phyloP scores from a whole-genome alignment of 768 basidiomycete genomes.

The Suillus subluteus region DNA sequence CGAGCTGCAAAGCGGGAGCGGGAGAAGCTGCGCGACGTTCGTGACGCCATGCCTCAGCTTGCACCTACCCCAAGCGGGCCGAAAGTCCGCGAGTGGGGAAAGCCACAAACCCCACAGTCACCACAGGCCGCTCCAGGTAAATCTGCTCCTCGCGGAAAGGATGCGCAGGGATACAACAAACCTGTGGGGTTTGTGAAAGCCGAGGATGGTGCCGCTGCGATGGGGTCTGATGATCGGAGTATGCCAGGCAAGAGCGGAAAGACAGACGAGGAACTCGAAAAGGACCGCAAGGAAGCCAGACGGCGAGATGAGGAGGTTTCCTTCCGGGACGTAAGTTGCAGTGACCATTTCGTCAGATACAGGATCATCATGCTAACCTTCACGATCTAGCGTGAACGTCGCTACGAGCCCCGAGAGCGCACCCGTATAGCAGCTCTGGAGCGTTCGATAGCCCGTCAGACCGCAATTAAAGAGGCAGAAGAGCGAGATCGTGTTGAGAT shows the following conservation, averaged over 20 bases:
- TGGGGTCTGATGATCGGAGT: constrained; percentile 37
- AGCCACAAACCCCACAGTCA: constrained; percentile 42
- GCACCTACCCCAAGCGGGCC: constrained; percentile 65
- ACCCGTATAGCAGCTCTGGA: constrained; percentile 78
- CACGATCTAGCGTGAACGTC: constrained; percentile 74
- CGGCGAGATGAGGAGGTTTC: constrained; percentile 81
- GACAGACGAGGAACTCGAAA: constrained; percentile 89
- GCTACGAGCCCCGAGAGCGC: constrained; percentile 91
- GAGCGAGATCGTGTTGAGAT: constrained; percentile 81
- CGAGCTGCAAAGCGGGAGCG: constrained; percentile 89
- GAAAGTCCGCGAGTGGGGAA: constrained; percentile 80
- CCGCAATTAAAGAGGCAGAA: constrained; percentile 72
- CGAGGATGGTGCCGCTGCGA: constrained; percentile 48
- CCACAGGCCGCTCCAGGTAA: constrained; percentile 39
- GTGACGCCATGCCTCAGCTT: constrained; percentile 53
- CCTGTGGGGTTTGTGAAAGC: constrained; percentile 85
- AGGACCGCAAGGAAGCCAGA: constrained; percentile 75
- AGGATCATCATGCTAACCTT: constrained; percentile 8
- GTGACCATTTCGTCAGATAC: not conserved
- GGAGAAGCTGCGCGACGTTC: constrained; percentile 84
- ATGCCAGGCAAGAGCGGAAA: constrained; percentile 47
- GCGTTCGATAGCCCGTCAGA: constrained; percentile 73
- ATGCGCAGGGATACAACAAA: constrained; percentile 76
- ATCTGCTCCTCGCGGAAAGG: constrained; percentile 60
- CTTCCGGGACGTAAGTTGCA: constrained; percentile 76